These are phyloP conservation scores for Entrophospora sp. DNA, from an alignment of 192 early-diverging fungal species.

Conservation along the genomic window DNA sequence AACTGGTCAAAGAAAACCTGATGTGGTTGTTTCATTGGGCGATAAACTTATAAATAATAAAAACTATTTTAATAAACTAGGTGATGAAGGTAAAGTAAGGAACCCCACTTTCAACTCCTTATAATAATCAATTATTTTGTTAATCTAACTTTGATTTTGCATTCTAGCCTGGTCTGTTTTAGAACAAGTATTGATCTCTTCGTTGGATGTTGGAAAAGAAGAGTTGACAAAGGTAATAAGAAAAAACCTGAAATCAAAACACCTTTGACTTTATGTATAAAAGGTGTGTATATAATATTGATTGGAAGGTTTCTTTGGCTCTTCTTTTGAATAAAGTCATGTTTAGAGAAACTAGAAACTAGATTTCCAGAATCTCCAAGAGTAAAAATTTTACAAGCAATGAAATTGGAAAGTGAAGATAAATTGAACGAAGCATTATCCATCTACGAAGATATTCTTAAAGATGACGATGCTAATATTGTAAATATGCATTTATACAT, in stretches of 20 bases:
- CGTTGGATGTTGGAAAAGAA: slow-evolving; percentile 69
- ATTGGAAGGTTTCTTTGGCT: neutral
- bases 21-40: slow-evolving; percentile 35
- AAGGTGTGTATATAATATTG: neutral
- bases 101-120: no score
- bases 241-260: neutral
- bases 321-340: slow-evolving; percentile 26
- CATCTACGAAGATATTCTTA: slow-evolving; percentile 69
- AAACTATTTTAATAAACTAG: slow-evolving; percentile 29
- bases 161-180: slow-evolving; percentile 56
- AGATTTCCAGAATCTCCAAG: slow-evolving; percentile 64
- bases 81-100: slow-evolving; percentile 42
- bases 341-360: slow-evolving; percentile 50
- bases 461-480: slow-evolving; percentile 71
- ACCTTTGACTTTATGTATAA: neutral
- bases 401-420: slow-evolving; percentile 71
- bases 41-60: slow-evolving; percentile 25
- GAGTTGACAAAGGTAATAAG: slow-evolving; percentile 45
- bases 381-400: slow-evolving; percentile 63
- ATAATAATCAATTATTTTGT: neutral
- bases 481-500: slow-evolving; percentile 24
- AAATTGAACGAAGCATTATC: slow-evolving; percentile 56
- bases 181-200: slow-evolving; percentile 77
- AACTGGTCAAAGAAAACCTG: slow-evolving; percentile 35
- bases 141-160: neutral